phyloP scores from a whole-genome alignment of 2,329 filamentous ascomycete species.

The Fusarium sp. region DNA sequence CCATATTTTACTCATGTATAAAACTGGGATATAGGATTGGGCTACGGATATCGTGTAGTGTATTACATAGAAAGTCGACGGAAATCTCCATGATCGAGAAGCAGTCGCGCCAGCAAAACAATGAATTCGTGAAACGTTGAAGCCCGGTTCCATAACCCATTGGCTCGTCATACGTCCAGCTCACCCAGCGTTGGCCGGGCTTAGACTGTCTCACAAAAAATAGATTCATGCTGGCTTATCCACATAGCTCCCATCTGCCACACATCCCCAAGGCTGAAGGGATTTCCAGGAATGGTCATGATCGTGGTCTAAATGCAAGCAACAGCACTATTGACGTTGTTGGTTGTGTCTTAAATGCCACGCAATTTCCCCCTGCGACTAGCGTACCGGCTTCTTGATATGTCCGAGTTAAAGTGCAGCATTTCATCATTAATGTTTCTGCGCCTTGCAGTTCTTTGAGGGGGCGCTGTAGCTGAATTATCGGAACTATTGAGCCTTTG shows the following conservation, averaged over 20 bases:
- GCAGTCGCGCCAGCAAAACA: conserved; percentile 12
- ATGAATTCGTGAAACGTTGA: conserved; percentile 29
- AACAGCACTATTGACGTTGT: conserved; percentile 5
- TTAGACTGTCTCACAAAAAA: not conserved
- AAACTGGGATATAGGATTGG: not conserved
- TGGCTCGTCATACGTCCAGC: conserved; percentile 4
- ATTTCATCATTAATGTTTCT: not conserved
- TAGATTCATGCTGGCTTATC: not conserved
- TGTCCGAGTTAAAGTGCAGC: not conserved
- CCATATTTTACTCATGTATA: not conserved
- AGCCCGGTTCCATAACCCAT: conserved; percentile 12
- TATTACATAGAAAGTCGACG: not conserved
- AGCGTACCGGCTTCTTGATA: conserved; percentile 9
- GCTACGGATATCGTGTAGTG: not conserved
- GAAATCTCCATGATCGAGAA: not conserved
- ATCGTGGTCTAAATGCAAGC: not conserved
- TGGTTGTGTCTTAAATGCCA: conserved; percentile 15
- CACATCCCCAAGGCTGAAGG: conserved; percentile 17
- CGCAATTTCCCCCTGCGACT: conserved; percentile 28
- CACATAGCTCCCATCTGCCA: conserved; percentile 6
- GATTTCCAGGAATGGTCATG: not conserved
- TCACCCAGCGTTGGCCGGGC: conserved; percentile 11
- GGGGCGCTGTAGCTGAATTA: conserved; percentile 4
- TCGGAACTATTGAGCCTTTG: conserved; percentile 17
- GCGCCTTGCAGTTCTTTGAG: not conserved